These are phyloP conservation scores for Murraya koenigii DNA, from an alignment of 345 rosid species.

Conservation along the genomic window DNA sequence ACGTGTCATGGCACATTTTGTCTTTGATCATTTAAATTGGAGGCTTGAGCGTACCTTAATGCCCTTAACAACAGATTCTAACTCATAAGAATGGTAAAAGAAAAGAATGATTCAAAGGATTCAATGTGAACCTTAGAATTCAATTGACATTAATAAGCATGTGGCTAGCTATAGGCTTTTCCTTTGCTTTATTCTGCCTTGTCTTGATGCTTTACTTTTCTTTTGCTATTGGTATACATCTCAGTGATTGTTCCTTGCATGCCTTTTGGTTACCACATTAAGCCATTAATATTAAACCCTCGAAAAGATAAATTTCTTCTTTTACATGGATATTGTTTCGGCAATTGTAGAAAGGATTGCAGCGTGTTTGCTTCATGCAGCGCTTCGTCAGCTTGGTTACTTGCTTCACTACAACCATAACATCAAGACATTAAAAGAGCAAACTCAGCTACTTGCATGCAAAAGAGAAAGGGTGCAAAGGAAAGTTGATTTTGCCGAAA, in stretches of 20 bases:
- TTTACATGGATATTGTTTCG: not conserved
- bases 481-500: not conserved
- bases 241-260: not conserved
- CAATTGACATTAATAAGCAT: not conserved
- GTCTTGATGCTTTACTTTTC: not conserved
- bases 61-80: not conserved
- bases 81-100: not conserved
- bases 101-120: not conserved
- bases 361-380: not conserved
- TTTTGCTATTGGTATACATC: not conserved
- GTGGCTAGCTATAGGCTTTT: not conserved
- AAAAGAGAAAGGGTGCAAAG: not conserved
- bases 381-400: not conserved
- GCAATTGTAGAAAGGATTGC: not conserved
- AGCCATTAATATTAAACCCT: not conserved
- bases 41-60: not conserved
- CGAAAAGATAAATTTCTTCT: not conserved
- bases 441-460: not conserved
- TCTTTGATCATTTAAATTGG: not conserved
- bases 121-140: not conserved
- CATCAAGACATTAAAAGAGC: not conserved
- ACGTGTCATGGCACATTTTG: not conserved
- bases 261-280: not conserved
- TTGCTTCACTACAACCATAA: not conserved
- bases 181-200: not conserved